Evolutionary conservation across 139 green algal genomes (phyloP).

Genomic region (Spirogloea muscicola): DNA sequence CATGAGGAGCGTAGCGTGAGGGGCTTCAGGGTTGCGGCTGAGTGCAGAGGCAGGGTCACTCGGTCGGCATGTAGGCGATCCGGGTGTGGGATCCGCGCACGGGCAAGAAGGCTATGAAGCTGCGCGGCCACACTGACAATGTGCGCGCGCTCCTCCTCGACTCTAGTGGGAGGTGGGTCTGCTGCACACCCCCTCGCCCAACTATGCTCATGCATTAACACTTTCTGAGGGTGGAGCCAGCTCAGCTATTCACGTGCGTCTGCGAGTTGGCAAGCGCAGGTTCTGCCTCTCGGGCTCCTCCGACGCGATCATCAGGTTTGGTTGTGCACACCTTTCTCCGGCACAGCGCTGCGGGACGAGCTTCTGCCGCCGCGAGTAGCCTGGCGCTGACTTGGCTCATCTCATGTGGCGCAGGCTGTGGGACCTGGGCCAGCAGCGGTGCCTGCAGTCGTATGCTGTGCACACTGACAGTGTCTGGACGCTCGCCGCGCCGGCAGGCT

Average conservation of each 20-base stretch:
- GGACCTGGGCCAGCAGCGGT: constrained; percentile 84
- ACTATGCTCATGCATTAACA: too few relatives aligned
- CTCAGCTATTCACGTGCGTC: too few relatives aligned
- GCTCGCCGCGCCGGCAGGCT: constrained; percentile 58
- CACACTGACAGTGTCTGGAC: constrained; percentile 86
- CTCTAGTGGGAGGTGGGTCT: constrained; percentile 55
- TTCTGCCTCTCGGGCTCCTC: constrained; percentile 67
- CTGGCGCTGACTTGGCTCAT: too few relatives aligned
- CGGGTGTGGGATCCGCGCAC: constrained; percentile 69
- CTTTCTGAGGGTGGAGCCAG: too few relatives aligned
- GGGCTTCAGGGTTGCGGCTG: not conserved
- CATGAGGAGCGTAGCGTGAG: too few relatives aligned
- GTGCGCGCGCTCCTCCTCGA: constrained; percentile 53
- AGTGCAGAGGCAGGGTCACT: not conserved
- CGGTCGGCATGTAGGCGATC: constrained; percentile 35
- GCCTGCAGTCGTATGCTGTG: constrained; percentile 56
- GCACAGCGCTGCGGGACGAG: too few relatives aligned
- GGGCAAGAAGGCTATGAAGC: constrained; percentile 62
- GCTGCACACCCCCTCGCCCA: too few relatives aligned
- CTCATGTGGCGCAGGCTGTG: constrained; percentile 70
- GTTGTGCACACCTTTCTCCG: too few relatives aligned
- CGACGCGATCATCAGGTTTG: constrained; percentile 73
- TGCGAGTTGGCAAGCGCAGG: too few relatives aligned
- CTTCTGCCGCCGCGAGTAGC: too few relatives aligned
- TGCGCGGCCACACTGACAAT: constrained; percentile 78